Evolutionary conservation across 1,139 yeast genomes (phyloP).

Genomic region (Pneumocystis canis): DNA sequence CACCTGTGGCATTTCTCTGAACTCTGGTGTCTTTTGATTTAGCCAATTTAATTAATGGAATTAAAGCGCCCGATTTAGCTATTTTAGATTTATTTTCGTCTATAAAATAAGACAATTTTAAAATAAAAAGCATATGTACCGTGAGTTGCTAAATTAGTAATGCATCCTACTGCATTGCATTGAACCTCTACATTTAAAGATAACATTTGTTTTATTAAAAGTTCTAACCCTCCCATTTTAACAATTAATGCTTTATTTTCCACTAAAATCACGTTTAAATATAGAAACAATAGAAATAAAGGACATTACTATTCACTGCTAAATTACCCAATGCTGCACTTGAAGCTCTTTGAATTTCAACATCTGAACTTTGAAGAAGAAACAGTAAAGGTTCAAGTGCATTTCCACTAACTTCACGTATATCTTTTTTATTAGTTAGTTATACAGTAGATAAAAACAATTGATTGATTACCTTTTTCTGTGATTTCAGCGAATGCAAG

Average conservation of each 20-base stretch:
- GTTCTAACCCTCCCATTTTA: slow-evolving; percentile 96
- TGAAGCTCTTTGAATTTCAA: slow-evolving; percentile 95
- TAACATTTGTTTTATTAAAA: slow-evolving; percentile 93
- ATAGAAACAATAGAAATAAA: background rate
- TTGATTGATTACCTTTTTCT: slow-evolving; percentile 40
- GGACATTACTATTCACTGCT: slow-evolving; percentile 56
- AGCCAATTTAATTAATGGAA: slow-evolving; percentile 86
- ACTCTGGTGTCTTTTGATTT: slow-evolving; percentile 89
- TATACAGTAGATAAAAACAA: background rate
- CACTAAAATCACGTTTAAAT: slow-evolving; percentile 20
- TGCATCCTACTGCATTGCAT: slow-evolving; percentile 97
- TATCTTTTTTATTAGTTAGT: slow-evolving; percentile 32
- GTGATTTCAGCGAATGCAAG: slow-evolving; percentile 97
- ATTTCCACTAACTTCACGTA: slow-evolving; percentile 75
- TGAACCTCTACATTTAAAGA: slow-evolving; percentile 94
- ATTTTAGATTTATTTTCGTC: slow-evolving; percentile 92
- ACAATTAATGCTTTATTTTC: slow-evolving; percentile 86
- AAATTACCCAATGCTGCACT: slow-evolving; percentile 95
- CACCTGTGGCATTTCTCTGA: slow-evolving; percentile 97
- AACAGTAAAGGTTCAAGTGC: slow-evolving; percentile 87
- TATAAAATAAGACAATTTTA: background rate
- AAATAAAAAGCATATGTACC: background rate
- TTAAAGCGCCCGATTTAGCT: slow-evolving; percentile 92
- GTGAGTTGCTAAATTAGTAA: slow-evolving; percentile 95
- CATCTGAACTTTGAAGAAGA: slow-evolving; percentile 69